phyloP scores from a whole-genome alignment of 345 rosid genomes.

The Kernera saxatilis region DNA sequence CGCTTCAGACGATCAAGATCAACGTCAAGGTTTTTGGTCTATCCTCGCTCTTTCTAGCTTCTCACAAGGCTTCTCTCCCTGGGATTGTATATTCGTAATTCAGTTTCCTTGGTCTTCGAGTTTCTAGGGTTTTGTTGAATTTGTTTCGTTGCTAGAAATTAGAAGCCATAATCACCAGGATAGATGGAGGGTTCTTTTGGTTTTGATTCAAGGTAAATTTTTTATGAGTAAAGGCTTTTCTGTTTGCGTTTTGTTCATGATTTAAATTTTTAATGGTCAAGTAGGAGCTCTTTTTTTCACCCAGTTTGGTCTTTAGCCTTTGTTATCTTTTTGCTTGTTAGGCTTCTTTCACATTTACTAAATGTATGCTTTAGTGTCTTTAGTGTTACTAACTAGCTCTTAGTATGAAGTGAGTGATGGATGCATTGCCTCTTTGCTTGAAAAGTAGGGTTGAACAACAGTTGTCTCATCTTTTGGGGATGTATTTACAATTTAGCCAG shows the following conservation, averaged over 20 bases:
- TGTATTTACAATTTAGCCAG: neutral
- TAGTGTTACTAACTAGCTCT: neutral
- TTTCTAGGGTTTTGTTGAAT: constrained; percentile 24
- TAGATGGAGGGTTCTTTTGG: neutral
- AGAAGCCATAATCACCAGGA: neutral
- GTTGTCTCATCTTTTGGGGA: neutral
- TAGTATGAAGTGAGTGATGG: constrained; percentile 2
- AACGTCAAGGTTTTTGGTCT: constrained; percentile 37
- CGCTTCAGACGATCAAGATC: constrained; percentile 24
- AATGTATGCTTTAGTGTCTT: neutral
- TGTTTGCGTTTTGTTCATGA: constrained; percentile 4
- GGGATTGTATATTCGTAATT: neutral
- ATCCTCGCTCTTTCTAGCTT: neutral
- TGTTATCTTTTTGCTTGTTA: neutral
- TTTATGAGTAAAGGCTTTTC: neutral
- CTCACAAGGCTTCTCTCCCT: neutral
- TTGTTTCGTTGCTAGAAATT: neutral
- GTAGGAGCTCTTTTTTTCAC: neutral
- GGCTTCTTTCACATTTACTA: neutral
- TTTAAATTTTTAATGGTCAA: neutral
- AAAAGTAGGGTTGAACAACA: neutral
- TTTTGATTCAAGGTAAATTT: neutral
- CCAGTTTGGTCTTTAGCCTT: neutral
- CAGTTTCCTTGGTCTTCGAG: neutral
- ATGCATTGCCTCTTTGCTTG: neutral